Conservation (phyloP, 768 basidiomycete genomes). For the Suillus hirtellus region DNA sequence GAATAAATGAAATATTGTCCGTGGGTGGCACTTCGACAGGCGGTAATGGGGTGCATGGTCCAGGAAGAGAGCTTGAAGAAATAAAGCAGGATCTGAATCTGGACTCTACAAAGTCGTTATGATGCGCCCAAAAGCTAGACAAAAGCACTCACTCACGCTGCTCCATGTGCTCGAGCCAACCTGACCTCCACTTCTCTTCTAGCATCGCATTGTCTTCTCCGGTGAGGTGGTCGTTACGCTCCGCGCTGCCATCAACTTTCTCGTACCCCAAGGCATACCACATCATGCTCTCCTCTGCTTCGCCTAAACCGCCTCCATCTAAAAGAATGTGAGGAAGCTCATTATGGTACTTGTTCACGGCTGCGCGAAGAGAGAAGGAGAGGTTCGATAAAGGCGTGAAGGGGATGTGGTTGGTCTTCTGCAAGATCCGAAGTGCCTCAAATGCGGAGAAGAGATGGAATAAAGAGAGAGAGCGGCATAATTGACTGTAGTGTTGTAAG, state of each 20-base stretch:
- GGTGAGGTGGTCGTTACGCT: constrained; percentile 23
- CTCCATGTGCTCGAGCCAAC: constrained; percentile 70
- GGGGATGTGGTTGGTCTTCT: constrained; percentile 35
- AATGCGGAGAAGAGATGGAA: too few relatives aligned
- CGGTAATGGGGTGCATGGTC: constrained; percentile 34
- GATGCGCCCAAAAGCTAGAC: background rate
- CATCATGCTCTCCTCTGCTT: constrained; percentile 50
- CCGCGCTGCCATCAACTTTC: constrained; percentile 29
- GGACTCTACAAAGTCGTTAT: constrained; percentile 45
- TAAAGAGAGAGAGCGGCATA: constrained; percentile 50
- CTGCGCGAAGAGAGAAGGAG: constrained; percentile 19
- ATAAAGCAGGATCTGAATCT: constrained; percentile 77
- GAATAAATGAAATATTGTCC: constrained; percentile 14
- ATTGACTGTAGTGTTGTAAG: constrained; percentile 22
- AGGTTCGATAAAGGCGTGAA: too few relatives aligned
- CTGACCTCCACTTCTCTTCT: constrained; percentile 53
- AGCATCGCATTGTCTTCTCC: constrained; percentile 31
- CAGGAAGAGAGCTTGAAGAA: constrained; percentile 61
- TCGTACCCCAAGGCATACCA: constrained; percentile 49
- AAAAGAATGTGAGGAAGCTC: too few relatives aligned
- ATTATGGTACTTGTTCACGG: too few relatives aligned
- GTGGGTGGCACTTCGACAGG: constrained; percentile 27
- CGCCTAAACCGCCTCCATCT: too few relatives aligned
- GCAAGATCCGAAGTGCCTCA: too few relatives aligned
- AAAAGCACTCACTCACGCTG: constrained; percentile 54